Evolutionary conservation across 139 green algal genomes (phyloP).

Genomic region (Gonium pectorale): DNA sequence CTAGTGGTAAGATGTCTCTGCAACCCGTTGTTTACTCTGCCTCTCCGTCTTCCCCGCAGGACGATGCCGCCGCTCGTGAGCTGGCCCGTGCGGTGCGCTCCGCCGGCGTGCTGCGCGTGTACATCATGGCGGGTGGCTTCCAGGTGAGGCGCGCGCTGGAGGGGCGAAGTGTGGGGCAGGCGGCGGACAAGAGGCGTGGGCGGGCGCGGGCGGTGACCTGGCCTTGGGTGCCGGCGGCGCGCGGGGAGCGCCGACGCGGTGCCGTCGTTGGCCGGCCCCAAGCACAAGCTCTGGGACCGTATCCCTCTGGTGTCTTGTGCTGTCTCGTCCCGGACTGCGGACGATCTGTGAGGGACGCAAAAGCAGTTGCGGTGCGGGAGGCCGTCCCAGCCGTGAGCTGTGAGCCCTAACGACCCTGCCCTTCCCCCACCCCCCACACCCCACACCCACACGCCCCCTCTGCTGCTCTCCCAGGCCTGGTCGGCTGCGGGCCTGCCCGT

Average conservation of each 20-base stretch:
- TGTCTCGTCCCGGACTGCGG: no score
- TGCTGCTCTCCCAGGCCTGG: slow-evolving; percentile 18
- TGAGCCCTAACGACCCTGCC: background rate
- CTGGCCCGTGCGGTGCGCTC: slow-evolving; percentile 8
- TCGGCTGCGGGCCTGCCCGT: slow-evolving; percentile 11
- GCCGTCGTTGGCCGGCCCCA: no score
- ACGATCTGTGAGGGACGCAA: no score
- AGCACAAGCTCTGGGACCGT: no score
- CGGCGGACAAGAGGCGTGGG: no score
- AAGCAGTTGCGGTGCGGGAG: background rate
- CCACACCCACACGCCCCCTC: no score
- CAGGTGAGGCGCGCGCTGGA: slow-evolving; percentile 23
- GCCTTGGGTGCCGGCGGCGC: no score
- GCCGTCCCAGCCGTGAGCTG: background rate
- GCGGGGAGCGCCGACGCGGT: no score
- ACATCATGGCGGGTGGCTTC: slow-evolving; percentile 40
- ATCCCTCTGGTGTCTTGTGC: no score
- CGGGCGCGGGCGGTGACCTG: no score
- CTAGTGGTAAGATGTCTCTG: no score
- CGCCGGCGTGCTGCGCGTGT: slow-evolving; percentile 20
- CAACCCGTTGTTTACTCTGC: background rate
- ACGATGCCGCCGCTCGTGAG: slow-evolving; percentile 9
- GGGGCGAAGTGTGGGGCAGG: background rate
- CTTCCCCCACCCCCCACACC: background rate
- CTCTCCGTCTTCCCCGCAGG: slow-evolving; percentile 4